phyloP scores from a whole-genome alignment of 164 flowering plant genomes.

The Santalum album region DNA sequence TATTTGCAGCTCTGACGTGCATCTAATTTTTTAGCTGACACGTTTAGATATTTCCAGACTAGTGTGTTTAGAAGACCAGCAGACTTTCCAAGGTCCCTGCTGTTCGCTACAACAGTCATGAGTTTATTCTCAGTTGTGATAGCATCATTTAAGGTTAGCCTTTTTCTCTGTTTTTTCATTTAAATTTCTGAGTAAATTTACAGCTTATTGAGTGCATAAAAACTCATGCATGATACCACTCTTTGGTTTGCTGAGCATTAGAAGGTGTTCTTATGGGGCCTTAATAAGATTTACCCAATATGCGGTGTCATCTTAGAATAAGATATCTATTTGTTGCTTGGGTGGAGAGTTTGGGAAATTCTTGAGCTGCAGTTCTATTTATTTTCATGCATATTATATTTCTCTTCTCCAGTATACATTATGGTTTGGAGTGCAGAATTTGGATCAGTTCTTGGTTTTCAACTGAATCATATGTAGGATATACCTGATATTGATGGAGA shows the following conservation, averaged over 20 bases:
- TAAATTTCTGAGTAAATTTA: no score
- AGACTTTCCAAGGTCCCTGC: slow-evolving; percentile 60
- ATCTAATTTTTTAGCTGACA: not conserved
- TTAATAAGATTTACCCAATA: no score
- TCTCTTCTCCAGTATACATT: no score
- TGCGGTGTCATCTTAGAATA: no score
- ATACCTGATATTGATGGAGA: slow-evolving; percentile 91
- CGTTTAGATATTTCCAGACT: slow-evolving; percentile 37
- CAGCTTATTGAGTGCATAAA: no score
- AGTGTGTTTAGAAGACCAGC: slow-evolving; percentile 62
- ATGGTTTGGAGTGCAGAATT: no score
- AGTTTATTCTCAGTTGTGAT: slow-evolving; percentile 97
- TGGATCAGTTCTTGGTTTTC: not conserved
- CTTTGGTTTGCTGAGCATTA: no score
- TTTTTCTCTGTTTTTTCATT: not conserved
- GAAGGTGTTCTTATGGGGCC: no score
- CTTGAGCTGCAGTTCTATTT: no score
- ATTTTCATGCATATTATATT: not conserved
- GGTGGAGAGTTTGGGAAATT: no score
- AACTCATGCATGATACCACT: no score
- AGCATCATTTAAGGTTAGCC: slow-evolving; percentile 85
- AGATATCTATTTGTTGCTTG: no score
- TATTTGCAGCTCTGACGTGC: not conserved
- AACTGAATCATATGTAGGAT: slow-evolving; percentile 37
- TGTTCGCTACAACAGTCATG: slow-evolving; percentile 95